Evolutionary conservation across 208 protist genomes (phyloP), one percentile per base, ranked within the genome.

Genomic region (Herpetomonas muscarum): DNA sequence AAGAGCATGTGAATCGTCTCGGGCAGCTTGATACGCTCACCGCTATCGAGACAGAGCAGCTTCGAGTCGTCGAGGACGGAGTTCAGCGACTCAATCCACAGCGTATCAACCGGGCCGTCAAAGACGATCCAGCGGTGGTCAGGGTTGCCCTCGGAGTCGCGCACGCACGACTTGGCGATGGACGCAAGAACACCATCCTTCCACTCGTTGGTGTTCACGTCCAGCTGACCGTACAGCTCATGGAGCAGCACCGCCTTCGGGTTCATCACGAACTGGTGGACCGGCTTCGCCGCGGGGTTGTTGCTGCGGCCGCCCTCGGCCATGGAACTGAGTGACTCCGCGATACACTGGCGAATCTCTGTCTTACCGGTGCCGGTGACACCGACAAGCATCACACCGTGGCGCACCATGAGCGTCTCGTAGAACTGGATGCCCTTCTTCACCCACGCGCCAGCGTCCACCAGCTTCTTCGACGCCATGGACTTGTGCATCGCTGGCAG

Each of bases 1-100:
- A 99, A 99, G 17, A 98, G 65, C 81, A 99, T 96, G 67, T 94
- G 92, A 53, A 98, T 97, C 15, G 89, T 98, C 28, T 95, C 85
- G 25, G 89, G 90, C 28, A 98, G 80, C 70, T 98, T 98, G 64
- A 99, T 98, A 41, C 97, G 96, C 76, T 98, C 97, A 45, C 92
- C 92, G 67, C 98, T 99, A 59, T 98, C 94, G 39, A 99, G 81
- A 70, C 97, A 99, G 30, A 99, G 88, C 50, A 98, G 85, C 74
- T 98, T 98, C 62, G 96, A 98, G 79, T 99, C 98, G 75, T 99
- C 98, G 24, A 99, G 85, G 22, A 99, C 97, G 13, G 96, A 98
- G 87, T 99, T 99, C 67, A 99, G 92, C 36, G 97, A 99, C 81
- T 99, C 98, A 67, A 99, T 99, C 98, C 98, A 99, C 3, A 99